Conservation (phyloP, 768 basidiomycete species). For the Serendipita sp. region DNA sequence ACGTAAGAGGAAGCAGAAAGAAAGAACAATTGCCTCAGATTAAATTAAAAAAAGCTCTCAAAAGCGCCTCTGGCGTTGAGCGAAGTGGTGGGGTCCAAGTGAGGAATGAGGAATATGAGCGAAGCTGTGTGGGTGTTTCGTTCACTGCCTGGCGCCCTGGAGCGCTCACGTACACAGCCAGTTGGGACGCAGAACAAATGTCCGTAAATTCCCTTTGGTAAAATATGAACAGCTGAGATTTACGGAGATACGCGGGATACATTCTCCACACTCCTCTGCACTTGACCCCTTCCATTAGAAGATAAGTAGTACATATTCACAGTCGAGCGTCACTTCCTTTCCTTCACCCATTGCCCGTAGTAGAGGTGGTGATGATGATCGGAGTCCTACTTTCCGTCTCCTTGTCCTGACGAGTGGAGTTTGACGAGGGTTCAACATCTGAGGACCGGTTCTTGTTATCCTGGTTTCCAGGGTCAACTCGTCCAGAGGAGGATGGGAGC, state of each 20-base stretch:
- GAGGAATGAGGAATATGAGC: neutral
- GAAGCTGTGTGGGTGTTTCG: too few relatives aligned
- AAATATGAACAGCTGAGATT: neutral
- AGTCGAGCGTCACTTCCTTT: neutral
- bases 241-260: neutral
- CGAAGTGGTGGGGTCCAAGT: neutral
- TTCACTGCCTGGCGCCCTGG: neutral
- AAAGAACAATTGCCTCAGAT: neutral
- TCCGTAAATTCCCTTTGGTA: neutral
- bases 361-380: neutral
- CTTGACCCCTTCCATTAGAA: neutral
- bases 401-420: neutral
- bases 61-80: neutral
- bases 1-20: neutral
- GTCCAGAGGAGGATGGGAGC: neutral
- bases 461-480: neutral
- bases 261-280: neutral
- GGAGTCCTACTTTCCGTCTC: neutral
- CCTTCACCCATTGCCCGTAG: neutral
- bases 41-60: neutral
- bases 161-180: neutral
- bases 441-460: neutral
- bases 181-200: neutral
- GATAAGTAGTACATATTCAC: neutral
- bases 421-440: neutral